A percentile compares a stretch with the other conserved stretches of the same genome.
phyloP scores from a whole-genome alignment of 1,139 yeast genomes.

The Magnusiomyces sp. region DNA sequence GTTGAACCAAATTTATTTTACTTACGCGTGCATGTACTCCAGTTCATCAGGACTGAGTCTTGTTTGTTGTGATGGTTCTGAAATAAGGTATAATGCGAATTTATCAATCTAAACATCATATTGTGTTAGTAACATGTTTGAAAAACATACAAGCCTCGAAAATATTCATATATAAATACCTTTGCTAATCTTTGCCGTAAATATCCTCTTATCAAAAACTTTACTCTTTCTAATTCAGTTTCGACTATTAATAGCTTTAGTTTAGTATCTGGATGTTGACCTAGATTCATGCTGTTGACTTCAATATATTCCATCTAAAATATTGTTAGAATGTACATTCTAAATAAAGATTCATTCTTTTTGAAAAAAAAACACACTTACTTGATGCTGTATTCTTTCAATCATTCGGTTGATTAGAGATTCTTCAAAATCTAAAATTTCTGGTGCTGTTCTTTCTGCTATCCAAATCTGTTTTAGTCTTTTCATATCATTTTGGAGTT shows the following conservation, averaged over 20 bases:
- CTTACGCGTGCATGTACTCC: conserved; percentile 45
- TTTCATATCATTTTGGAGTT: conserved; percentile 16
- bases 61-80: conserved; percentile 25
- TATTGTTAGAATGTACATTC: background rate
- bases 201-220: conserved; percentile 70
- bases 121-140: background rate
- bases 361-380: conserved; percentile 9
- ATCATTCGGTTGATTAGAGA: conserved; percentile 50
- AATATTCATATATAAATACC: conserved; percentile 4
- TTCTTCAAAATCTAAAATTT: conserved; percentile 62
- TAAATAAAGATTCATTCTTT: no score
- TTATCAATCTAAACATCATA: conserved; percentile 44
- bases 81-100: conserved; percentile 48
- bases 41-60: conserved; percentile 53
- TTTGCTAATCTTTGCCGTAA: conserved; percentile 57
- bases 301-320: conserved; percentile 55
- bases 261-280: conserved; percentile 58
- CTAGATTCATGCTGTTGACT: conserved; percentile 45
- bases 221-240: conserved; percentile 82
- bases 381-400: conserved; percentile 51
- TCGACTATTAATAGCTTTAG: conserved; percentile 76
- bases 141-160: no score
- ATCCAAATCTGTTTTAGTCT: conserved; percentile 63
- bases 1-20: background rate
- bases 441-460: conserved; percentile 80